Conservation (phyloP, 352 stramenopile genomes). For the Phytophthora crassamura region DNA sequence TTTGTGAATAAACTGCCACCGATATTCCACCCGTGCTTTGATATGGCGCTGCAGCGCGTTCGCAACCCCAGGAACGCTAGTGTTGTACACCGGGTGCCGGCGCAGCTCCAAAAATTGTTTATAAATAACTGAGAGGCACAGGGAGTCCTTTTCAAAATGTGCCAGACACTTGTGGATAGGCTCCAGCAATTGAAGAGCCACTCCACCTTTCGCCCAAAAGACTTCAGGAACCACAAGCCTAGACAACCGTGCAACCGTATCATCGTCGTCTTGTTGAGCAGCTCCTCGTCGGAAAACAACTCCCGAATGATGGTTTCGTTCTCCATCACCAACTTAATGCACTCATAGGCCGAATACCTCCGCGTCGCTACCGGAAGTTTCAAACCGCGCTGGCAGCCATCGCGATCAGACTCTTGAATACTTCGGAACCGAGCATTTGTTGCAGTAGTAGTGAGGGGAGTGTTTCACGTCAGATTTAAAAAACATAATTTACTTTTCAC, state of each 20-base stretch:
- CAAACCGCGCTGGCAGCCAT: conserved; percentile 1
- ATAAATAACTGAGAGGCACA: conserved; percentile 16
- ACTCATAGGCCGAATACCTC: background rate
- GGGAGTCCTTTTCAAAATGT: conserved; percentile 12
- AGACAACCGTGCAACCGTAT: background rate
- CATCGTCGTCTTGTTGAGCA: conserved; percentile 9
- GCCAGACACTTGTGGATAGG: conserved; percentile 11
- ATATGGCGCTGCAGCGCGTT: too few relatives aligned
- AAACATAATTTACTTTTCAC: too few relatives aligned
- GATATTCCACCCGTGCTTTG: too few relatives aligned
- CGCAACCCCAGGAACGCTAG: too few relatives aligned
- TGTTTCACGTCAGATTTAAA: too few relatives aligned
- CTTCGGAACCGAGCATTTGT: background rate
- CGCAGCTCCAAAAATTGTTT: conserved; percentile 9
- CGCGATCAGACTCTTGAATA: background rate
- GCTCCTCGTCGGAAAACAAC: background rate
- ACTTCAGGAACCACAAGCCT: conserved; percentile 5
- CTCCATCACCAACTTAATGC: conserved; percentile 9
- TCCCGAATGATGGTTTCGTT: background rate
- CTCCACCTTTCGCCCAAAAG: conserved; percentile 11
- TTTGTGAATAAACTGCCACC: conserved; percentile 6
- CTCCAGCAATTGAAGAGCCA: conserved; percentile 1
- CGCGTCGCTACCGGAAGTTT: background rate
- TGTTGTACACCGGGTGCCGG: background rate
- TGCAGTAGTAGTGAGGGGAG: too few relatives aligned